Evolutionary conservation across 257 asterid genomes (phyloP).

Genomic region (Solanum boliviense): DNA sequence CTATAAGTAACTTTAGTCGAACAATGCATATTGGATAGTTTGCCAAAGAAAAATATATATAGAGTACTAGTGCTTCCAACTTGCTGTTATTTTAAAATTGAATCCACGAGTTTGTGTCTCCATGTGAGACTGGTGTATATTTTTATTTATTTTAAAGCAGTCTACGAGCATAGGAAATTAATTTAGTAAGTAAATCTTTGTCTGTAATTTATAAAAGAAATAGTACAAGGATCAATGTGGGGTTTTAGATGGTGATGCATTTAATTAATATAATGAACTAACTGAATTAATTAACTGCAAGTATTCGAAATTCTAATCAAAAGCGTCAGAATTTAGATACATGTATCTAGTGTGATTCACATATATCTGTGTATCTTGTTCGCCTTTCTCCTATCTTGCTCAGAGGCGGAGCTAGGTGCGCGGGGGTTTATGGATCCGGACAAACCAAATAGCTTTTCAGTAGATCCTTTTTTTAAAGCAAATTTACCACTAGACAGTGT

Average conservation of each 20-base stretch:
- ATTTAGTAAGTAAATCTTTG: background rate
- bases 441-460: no score
- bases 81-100: background rate
- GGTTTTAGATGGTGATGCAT: background rate
- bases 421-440: no score
- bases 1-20: background rate
- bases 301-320: background rate
- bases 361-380: no score
- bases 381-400: no score
- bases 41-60: background rate
- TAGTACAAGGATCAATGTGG: background rate
- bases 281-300: background rate
- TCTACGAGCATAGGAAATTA: background rate
- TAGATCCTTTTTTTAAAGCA: no score
- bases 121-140: background rate
- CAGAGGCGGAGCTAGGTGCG: no score
- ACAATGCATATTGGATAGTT: background rate
- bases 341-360: no score
- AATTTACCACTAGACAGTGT: no score
- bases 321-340: background rate
- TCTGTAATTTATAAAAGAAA: background rate
- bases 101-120: background rate
- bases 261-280: background rate
- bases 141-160: background rate
- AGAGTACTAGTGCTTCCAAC: background rate